These are phyloP conservation scores for Lunularia cruciata DNA, from an alignment of 225 moss, liverwort and hornwort genomes.

Conservation along the genomic window DNA sequence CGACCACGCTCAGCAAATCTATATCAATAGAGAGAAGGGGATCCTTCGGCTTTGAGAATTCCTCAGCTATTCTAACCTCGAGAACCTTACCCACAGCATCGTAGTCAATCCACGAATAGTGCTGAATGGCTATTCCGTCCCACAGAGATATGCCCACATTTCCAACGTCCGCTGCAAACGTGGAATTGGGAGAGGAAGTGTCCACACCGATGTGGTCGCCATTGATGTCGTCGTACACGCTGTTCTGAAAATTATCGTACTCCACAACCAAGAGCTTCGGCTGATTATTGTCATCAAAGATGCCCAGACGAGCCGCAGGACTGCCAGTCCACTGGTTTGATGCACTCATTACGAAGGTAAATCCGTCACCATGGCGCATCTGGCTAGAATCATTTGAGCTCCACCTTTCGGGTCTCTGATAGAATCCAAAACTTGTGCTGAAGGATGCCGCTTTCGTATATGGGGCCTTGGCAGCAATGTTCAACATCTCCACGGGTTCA, in stretches of 20 bases:
- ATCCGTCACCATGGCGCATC: conserved; percentile 21
- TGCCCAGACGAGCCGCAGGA: conserved; percentile 13
- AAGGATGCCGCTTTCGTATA: conserved; percentile 3
- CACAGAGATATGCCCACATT: background rate
- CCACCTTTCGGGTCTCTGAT: background rate
- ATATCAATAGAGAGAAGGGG: background rate
- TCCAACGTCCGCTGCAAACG: no score
- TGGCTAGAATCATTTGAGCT: background rate
- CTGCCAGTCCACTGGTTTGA: background rate
- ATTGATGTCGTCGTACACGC: background rate
- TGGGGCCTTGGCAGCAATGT: background rate
- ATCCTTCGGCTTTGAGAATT: background rate
- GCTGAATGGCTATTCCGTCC: background rate
- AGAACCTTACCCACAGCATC: background rate
- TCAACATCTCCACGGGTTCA: conserved; percentile 4
- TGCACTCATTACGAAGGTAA: conserved; percentile 26
- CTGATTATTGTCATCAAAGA: background rate
- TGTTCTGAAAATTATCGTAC: conserved; percentile 21
- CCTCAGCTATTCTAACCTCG: conserved; percentile 16
- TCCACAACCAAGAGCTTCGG: conserved; percentile 30
- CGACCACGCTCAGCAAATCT: background rate
- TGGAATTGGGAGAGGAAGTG: background rate
- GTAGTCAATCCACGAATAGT: conserved; percentile 27
- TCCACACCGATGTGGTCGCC: conserved; percentile 24
- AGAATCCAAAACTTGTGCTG: conserved; percentile 3